Evolutionary conservation across 2,329 filamentous ascomycete genomes (phyloP).

Genomic region (Xylariales sp.): DNA sequence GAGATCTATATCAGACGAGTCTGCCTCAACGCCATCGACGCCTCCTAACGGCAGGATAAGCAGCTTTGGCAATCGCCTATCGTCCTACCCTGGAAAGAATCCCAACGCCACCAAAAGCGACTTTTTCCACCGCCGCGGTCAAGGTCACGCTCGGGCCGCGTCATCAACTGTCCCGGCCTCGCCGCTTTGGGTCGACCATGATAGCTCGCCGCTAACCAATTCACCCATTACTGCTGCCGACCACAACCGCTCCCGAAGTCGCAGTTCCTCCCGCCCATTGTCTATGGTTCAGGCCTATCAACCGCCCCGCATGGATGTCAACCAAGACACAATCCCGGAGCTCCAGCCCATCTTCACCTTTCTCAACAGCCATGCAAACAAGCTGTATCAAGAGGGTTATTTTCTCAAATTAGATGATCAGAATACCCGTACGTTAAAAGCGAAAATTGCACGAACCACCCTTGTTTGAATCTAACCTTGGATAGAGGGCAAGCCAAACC

Average conservation of each 20-base stretch:
- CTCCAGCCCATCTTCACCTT: conserved; percentile 93
- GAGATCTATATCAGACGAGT: conserved; percentile 47
- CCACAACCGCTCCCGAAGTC: conserved; percentile 52
- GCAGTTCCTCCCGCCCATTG: conserved; percentile 74
- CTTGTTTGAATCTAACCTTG: conserved; percentile 28
- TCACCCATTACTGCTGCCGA: conserved; percentile 51
- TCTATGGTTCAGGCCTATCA: conserved; percentile 90
- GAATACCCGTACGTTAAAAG: conserved; percentile 78
- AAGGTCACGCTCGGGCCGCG: conserved; percentile 43
- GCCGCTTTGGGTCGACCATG: conserved; percentile 47
- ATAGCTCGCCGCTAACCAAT: conserved; percentile 57
- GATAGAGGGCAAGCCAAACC: conserved; percentile 85
- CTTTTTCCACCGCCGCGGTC: conserved; percentile 42
- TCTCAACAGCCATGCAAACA: conserved; percentile 94
- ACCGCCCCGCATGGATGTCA: conserved; percentile 86
- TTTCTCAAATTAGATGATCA: conserved; percentile 97
- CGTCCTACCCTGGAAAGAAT: conserved; percentile 33
- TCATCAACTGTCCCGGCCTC: conserved; percentile 46
- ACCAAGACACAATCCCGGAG: conserved; percentile 88
- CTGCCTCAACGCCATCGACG: conserved; percentile 41
- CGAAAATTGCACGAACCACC: not conserved
- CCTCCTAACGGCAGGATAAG: conserved; percentile 40
- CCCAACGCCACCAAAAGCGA: conserved; percentile 38
- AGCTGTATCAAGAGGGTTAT: conserved; percentile 97
- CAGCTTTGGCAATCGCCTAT: conserved; percentile 32